These are phyloP conservation scores for Bipolaris cookei DNA, from an alignment of 2,329 filamentous ascomycete species.

Conservation along the genomic window DNA sequence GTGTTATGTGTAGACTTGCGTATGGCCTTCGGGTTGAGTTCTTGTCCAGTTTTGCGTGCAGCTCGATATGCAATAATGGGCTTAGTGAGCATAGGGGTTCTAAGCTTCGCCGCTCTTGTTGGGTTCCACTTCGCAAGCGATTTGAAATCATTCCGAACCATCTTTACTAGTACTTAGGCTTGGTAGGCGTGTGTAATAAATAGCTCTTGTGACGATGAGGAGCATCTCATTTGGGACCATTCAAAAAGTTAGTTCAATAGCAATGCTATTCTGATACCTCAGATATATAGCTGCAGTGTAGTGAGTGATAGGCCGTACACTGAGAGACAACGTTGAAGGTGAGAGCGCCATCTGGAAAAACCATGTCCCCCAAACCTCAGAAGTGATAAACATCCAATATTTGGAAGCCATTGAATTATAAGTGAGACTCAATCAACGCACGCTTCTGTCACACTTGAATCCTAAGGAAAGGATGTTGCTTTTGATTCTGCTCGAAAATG, in stretches of 20 bases:
- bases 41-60: neutral
- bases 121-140: too few relatives aligned
- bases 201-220: too few relatives aligned
- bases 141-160: too few relatives aligned
- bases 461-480: neutral
- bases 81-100: too few relatives aligned
- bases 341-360: neutral
- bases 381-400: neutral
- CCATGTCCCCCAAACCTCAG: neutral
- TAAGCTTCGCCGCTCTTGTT: too few relatives aligned
- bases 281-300: neutral
- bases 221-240: too few relatives aligned
- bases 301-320: neutral
- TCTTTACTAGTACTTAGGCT: neutral
- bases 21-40: neutral
- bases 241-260: too few relatives aligned
- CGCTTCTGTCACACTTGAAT: neutral
- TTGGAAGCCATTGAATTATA: neutral
- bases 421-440: too few relatives aligned
- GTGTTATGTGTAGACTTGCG: neutral
- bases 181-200: neutral
- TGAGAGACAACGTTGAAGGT: neutral
- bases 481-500: neutral
- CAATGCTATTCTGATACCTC: neutral
- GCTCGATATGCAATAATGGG: too few relatives aligned